phyloP scores from a whole-genome alignment of 768 basidiomycete species.

The Pleurotus sapidus region DNA sequence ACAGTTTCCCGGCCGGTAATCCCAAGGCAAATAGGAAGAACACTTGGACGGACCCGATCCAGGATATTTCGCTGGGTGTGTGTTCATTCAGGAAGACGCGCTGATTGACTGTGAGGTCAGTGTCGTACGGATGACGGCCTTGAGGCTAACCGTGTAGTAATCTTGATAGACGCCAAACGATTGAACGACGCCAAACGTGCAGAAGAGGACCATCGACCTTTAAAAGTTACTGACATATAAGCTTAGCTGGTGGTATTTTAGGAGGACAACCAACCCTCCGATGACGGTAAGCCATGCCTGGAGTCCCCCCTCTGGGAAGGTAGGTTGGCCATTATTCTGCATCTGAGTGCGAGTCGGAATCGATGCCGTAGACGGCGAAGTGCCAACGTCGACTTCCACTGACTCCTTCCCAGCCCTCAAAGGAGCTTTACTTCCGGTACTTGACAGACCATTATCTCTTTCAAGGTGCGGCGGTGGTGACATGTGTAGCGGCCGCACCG shows the following conservation, averaged over 20 bases:
- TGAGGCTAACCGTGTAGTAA: slow-evolving; percentile 40
- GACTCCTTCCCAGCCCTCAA: slow-evolving; percentile 9
- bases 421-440: slow-evolving; percentile 16
- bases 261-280: slow-evolving; percentile 36
- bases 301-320: slow-evolving; percentile 43
- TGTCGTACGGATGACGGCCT: neutral
- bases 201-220: slow-evolving; percentile 42
- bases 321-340: slow-evolving; percentile 5
- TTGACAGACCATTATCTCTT: slow-evolving; percentile 16
- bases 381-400: neutral
- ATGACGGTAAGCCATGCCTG: slow-evolving; percentile 43
- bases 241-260: neutral
- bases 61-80: slow-evolving; percentile 40
- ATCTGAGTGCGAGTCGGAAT: neutral
- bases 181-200: slow-evolving; percentile 47
- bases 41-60: slow-evolving; percentile 51
- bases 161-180: slow-evolving; percentile 53
- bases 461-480: slow-evolving; percentile 10
- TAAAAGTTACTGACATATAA: neutral
- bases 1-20: slow-evolving; percentile 39
- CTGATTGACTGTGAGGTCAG: slow-evolving; percentile 15
- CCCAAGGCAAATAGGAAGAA: slow-evolving; percentile 46
- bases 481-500: slow-evolving; percentile 9
- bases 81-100: slow-evolving; percentile 33
- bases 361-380: neutral